Evolutionary conservation across 2,329 filamentous ascomycete species (phyloP), one percentile per base, ranked within the genome.

Genomic region (Thermothelomyces thermophilus): DNA sequence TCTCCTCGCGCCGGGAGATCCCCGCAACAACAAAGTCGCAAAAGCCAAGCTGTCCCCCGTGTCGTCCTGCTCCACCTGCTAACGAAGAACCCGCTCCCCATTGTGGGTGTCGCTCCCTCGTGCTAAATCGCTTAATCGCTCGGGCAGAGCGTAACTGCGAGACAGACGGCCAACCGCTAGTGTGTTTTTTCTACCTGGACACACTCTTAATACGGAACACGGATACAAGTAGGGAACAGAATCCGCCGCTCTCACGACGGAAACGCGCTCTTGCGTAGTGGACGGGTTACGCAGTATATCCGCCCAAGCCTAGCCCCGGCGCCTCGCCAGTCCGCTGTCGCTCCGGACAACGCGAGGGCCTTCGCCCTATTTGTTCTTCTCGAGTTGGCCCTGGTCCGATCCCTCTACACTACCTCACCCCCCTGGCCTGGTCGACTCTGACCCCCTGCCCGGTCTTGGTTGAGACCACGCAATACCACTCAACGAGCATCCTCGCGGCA

Each of bases 101-200:
- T 14, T 35, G 40, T 48, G 41, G 45, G 37, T 41, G 20, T 5
- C 37, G 19, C 28, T 44, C 48, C 39, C 5, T 46, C 31, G 48
- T 54, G 46, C 40, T 56, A 52, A n/a, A n/a, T n/a, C n/a, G n/a
- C n/a, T n/a, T n/a, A n/a, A 54, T 48, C 46, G 42, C 48, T 51
- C 48, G 46, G 37, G 40, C 44, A 47, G 46, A 41, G 19, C 5
- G 14, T 30, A 30, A 14, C 20, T 14, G 39, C 17, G 14, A 11
- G 33, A 37, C 33, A 19, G 41, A 36, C 36, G 43, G 39, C 44
- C 41, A 28, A 34, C 14, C 19, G 16, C 36, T 22, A 46, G 33
- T n/a, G n/a, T n/a, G n/a, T n/a, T n/a, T n/a, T n/a, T n/a, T n/a
- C n/a, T n/a, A n/a, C n/a, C n/a, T n/a, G n/a, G n/a, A n/a, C n/a